These are phyloP conservation scores for Globisporangium barbulae DNA, from an alignment of 352 stramenopile species.

Conservation along the genomic window DNA sequence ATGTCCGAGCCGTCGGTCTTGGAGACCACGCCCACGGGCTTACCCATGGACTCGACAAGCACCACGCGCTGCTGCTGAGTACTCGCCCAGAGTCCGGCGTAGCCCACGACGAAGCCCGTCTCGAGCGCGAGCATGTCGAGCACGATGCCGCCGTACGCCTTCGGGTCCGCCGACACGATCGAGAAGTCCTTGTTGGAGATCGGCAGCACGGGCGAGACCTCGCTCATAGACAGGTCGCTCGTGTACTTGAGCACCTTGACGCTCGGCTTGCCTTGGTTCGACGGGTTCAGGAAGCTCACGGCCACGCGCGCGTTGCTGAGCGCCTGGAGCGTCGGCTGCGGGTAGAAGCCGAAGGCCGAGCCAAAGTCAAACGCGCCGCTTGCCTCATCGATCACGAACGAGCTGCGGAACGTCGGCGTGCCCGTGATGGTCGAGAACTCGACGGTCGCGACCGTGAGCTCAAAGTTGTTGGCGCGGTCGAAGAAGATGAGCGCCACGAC, in stretches of 20 bases:
- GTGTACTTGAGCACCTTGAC: conserved; percentile 72
- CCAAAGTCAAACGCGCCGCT: conserved; percentile 69
- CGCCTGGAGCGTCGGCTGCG: conserved; percentile 54
- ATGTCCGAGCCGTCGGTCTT: conserved; percentile 46
- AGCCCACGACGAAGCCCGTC: conserved; percentile 52
- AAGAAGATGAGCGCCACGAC: conserved; percentile 66
- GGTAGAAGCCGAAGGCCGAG: conserved; percentile 58
- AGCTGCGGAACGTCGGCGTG: conserved; percentile 59
- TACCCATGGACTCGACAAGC: conserved; percentile 65
- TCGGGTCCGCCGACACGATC: conserved; percentile 45
- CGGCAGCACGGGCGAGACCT: conserved; percentile 53
- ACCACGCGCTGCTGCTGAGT: conserved; percentile 65
- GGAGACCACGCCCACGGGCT: conserved; percentile 71
- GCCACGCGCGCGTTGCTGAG: conserved; percentile 54
- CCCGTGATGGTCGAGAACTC: conserved; percentile 59
- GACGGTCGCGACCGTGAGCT: conserved; percentile 62
- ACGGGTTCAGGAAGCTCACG: conserved; percentile 73
- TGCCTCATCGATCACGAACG: conserved; percentile 63
- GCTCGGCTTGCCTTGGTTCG: conserved; percentile 65
- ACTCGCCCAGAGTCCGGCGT: conserved; percentile 51
- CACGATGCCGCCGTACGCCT: conserved; percentile 46
- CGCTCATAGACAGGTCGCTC: conserved; percentile 47
- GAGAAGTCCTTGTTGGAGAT: conserved; percentile 75
- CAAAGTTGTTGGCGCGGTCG: conserved; percentile 70
- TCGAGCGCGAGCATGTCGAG: conserved; percentile 55